Percentiles rank a stretch among this genome's conserved stretches.
Evolutionary conservation across 176 grass and related monocot species (phyloP).

Genomic region (Aegilops speltoides): DNA sequence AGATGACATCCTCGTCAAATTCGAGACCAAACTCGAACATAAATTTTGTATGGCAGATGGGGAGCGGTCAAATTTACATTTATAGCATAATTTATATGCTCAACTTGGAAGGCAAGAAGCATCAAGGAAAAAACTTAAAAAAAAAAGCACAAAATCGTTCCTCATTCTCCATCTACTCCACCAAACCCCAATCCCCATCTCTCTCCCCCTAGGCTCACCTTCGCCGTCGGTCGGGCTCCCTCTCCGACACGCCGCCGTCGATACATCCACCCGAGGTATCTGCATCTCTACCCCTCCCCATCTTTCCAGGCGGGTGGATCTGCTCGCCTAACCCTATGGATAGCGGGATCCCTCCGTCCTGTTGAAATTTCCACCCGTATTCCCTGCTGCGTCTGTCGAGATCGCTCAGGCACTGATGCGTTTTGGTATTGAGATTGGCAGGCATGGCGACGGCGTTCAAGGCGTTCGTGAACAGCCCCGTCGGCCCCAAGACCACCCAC

Average conservation of each 20-base stretch:
- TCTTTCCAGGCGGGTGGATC: neutral
- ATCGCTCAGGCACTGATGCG: neutral
- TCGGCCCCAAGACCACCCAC: constrained; percentile 86
- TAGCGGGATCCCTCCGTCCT: neutral
- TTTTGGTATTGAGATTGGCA: neutral
- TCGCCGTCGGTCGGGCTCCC: neutral
- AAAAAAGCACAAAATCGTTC: neutral
- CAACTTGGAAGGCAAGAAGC: neutral
- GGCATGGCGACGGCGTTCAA: constrained; percentile 51
- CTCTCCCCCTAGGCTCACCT: neutral
- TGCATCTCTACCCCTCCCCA: neutral
- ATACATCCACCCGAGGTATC: neutral
- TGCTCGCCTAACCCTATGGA: neutral
- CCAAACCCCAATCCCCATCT: neutral
- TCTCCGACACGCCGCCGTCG: neutral
- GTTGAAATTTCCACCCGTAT: neutral
- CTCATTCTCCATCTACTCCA: neutral
- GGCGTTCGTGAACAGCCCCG: constrained; percentile 49
- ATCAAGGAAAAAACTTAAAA: neutral
- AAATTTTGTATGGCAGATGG: neutral
- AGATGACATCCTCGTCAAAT: neutral
- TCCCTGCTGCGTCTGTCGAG: neutral
- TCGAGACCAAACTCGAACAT: neutral
- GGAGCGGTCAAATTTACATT: too few species aligned
- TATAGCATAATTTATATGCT: too few species aligned